Evolutionary conservation across 768 basidiomycete genomes (phyloP), one percentile per base, ranked within the genome.

Genomic region (Tulasnella sp.): DNA sequence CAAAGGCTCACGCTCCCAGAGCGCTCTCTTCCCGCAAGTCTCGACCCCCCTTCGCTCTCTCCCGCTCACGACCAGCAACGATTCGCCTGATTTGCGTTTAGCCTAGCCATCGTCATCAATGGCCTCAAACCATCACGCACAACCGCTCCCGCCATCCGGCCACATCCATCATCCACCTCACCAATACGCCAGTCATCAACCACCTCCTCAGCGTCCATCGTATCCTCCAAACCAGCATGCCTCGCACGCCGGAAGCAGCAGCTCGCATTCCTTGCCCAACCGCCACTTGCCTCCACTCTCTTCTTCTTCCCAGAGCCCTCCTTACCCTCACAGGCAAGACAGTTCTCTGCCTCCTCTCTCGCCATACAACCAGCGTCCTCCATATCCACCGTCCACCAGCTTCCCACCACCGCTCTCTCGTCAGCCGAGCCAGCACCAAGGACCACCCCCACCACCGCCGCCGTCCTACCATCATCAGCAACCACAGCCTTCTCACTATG

Each of bases 401-500:
- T 75, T 74, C 52, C 68, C 25, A 45, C 76, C 79, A 7, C 42
- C 74, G 3, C 71, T 68, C 71, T 72, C 42, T 17, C 74, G 74
- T 8, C 49, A 11, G 22, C 74, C 34, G 52, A 67, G 49, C 71
- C 39, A 19, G 38, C 68, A 29, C 45, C 38, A 38, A 29, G 58
- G 3, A 19, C 73, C 22, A 40, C 68, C 76, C 37, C 74, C 36
- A 22, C 76, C n/a, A 5, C 71, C 75, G 22, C 40, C 72, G 22
- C 67, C 39, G 75, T 29, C 75, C 70, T 80, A 45, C 78, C 79
- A 9, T 77, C 80, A 42, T 78, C 79, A 79, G 76, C 80, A 38
- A 76, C 77, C 3, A 77, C 72, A 14, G 45, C 54, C 74, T 17
- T 25, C 17, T 2, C 40, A 31, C 12, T 72, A 74, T 8, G 36